Conservation (phyloP, 2,329 filamentous ascomycete species). For the Proliferodiscus dingleyae region DNA sequence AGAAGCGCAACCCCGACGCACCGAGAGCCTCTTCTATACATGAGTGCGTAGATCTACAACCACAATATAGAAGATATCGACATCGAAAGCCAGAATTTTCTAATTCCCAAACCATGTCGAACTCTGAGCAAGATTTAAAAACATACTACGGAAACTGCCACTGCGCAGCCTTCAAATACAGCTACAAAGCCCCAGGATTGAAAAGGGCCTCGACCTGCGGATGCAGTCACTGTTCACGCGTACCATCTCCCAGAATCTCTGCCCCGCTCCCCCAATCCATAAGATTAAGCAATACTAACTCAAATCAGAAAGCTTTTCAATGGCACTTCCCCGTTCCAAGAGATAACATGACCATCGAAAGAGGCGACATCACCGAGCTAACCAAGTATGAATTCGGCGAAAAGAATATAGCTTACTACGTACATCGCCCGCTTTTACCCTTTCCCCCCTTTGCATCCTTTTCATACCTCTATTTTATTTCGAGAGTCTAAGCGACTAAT, state of each 20-base stretch:
- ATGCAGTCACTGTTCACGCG: slow-evolving; percentile 55
- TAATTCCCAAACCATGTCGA: neutral
- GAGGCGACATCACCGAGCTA: slow-evolving; percentile 39
- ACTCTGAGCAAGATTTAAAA: neutral
- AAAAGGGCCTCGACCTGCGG: slow-evolving; percentile 53
- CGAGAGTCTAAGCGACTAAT: neutral
- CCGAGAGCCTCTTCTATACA: too few relatives aligned
- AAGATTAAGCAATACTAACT: neutral
- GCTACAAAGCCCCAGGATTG: slow-evolving; percentile 49
- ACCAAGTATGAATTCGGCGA: slow-evolving; percentile 39
- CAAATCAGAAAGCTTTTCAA: slow-evolving; percentile 29
- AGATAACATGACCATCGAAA: slow-evolving; percentile 39
- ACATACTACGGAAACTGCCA: slow-evolving; percentile 51
- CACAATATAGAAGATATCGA: too few relatives aligned
- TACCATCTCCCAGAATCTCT: too few relatives aligned
- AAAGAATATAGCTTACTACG: slow-evolving; percentile 39
- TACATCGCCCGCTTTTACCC: too few relatives aligned
- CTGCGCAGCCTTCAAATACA: slow-evolving; percentile 49
- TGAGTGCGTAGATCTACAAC: too few relatives aligned
- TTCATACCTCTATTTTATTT: neutral
- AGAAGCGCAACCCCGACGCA: too few relatives aligned
- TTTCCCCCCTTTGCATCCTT: slow-evolving; percentile 14
- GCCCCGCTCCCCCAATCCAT: neutral
- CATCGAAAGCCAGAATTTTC: too few relatives aligned
- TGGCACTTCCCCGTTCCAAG: slow-evolving; percentile 30